Evolutionary conservation across 2,329 filamentous ascomycete genomes (phyloP), one percentile per base, ranked within the genome.

Genomic region (Colletotrichum musae): DNA sequence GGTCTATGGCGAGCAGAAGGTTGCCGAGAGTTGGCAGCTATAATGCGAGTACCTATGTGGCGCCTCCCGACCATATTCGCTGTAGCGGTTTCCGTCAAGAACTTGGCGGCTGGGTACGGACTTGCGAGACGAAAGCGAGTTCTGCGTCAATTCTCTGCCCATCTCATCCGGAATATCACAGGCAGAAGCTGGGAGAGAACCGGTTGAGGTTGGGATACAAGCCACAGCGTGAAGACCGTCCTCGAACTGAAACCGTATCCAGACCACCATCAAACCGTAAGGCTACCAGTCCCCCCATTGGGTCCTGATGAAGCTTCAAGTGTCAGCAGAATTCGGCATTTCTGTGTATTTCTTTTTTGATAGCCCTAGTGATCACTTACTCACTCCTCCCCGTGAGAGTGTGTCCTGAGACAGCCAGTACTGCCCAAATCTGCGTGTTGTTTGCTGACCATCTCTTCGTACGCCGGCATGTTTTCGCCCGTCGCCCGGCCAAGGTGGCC

Each of bases 191-290:
- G 36, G 32, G 18, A 16, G 2, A 18, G 21, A 12, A 3, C 32
- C 7, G 32, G 32, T 10, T 36, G 32, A 36, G 43, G 48, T 18
- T 21, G 21, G 36, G n/a, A 56, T n/a, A 36, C 13, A 48, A 59
- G 32, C n/a, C 61, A 54, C 43, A 24, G 12, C 52, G 43, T 4
- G 43, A 32, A 56, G 26, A 1, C 41, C 18, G n/a, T 21, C 26
- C 15, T 48, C 54, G 32, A 57, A 61, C 41, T 13, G 45, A 28
- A 28, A 52, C 13, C 26, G 41, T 52, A 39, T 48, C 26, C 13
- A 18, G 56, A 57, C 62, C 62, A 67, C 56, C 62, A 57, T 16
- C 26, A 47, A 47, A n/a, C 15, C 24, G 24, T 39, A 61, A 67
- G 62, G 62, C 62, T 67, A 50, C 10, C 51, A 53, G 2, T 32